phyloP scores from a whole-genome alignment of 495 filamentous ascomycete genomes.

The Trichocladium uniseriatum region DNA sequence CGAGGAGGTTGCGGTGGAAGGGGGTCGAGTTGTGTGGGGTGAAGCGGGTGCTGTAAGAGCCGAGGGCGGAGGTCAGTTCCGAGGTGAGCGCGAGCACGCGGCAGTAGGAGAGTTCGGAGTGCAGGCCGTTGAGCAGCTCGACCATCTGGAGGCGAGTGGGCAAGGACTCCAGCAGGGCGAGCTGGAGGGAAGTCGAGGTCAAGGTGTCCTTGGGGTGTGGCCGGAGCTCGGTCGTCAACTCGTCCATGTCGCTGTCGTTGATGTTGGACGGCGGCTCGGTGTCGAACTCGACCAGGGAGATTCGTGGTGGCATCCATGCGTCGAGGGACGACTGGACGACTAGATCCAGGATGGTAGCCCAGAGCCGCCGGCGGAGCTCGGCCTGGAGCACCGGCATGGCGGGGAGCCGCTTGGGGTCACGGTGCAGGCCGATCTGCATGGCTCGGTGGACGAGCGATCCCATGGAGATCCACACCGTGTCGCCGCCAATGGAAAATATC shows the following conservation, averaged over 20 bases:
- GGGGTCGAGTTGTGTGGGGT: not conserved
- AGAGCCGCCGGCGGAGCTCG: conserved; percentile 50
- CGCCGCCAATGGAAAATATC: not conserved
- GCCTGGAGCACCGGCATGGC: conserved; percentile 38
- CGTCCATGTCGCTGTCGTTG: conserved; percentile 48
- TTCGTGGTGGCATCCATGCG: conserved; percentile 44
- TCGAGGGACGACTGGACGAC: conserved; percentile 48
- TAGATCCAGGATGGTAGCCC: conserved; percentile 55
- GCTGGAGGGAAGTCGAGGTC: conserved; percentile 47
- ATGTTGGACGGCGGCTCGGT: conserved; percentile 47
- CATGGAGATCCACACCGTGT: conserved; percentile 1
- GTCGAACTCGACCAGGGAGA: conserved; percentile 43
- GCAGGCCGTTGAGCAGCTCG: not conserved
- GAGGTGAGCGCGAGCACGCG: not conserved
- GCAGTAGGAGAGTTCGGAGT: not conserved
- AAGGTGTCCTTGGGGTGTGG: conserved; percentile 27
- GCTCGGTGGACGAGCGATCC: not conserved
- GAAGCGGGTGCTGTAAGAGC: not conserved
- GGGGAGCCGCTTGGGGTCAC: conserved; percentile 45
- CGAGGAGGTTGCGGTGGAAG: conserved; percentile 1
- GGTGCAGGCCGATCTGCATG: conserved; percentile 33
- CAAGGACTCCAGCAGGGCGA: conserved; percentile 39
- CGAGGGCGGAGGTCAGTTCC: not conserved
- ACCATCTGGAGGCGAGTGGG: conserved; percentile 31
- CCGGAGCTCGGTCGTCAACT: conserved; percentile 29